Base-by-base conservation (phyloP, 2,329 filamentous ascomycete genomes). In the Claviceps humidiphila region DNA sequence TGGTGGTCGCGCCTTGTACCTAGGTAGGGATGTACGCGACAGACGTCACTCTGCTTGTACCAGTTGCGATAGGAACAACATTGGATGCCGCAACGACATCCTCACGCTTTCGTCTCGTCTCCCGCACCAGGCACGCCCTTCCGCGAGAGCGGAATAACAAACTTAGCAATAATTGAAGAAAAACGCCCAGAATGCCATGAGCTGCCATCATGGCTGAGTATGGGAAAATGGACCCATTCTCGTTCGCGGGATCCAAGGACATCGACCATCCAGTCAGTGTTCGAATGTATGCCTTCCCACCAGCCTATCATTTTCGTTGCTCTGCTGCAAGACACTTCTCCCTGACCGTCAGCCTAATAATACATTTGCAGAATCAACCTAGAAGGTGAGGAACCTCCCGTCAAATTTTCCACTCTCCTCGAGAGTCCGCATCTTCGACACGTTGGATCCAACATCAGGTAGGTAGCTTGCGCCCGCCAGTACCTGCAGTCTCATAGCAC, bases 171-270 rank as follows among this genome's bases (percentile, higher is more conserved):
- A 34, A 34, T 34, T 34, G 5, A 8, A 30, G 6, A n/a, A 26
- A 2, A 24, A 11, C 50, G 14, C 42, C 34, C 54, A 59, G 50
- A 51, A 66, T 66, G 64, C 59, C 54, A 58, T 66, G 62, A 65
- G 47, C 46, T 50, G 48, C 22, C 37, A 53, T 46, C 54, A 70
- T 70, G 66, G 53, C 65, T 58, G 66, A 69, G 55, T 68, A 68
- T 61, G 67, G 66, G 60, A 66, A 64, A 53, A 96, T 96, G 89
- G 93, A 98, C 71, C 85, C 90, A 50, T 96, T 95, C 70, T 95
- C 90, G 34, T 97, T 97, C 73, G 90, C 89, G 59, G 88, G 84
- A 63, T 95, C 93, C 54, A 85, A 89, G 58, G 82, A 87, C 67
- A 76, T 97, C 60, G 78, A 89, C 60, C 80, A 90, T 58, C 81